Evolutionary conservation across 2,329 filamentous ascomycete genomes (phyloP).

Genomic region (Alternaria panax): DNA sequence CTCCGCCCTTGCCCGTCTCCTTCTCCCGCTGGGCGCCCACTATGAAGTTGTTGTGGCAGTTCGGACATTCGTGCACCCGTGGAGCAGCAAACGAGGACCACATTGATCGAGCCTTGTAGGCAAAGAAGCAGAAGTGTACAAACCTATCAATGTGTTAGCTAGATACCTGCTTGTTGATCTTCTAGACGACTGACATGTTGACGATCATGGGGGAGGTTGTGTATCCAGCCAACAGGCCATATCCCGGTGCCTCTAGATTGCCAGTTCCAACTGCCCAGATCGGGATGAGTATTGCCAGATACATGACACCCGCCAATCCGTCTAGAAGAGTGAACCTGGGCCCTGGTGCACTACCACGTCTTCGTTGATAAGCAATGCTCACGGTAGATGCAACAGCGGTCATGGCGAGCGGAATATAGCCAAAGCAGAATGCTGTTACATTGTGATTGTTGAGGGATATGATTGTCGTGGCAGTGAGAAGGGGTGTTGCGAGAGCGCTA

Average conservation of each 20-base stretch:
- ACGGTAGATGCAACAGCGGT: constrained; percentile 13
- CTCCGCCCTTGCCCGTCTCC: constrained; percentile 10
- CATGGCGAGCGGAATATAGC: constrained; percentile 24
- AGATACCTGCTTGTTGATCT: not conserved
- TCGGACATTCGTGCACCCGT: constrained; percentile 23
- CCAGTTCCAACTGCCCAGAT: constrained; percentile 22
- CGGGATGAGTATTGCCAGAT: constrained; percentile 20
- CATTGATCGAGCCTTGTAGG: constrained; percentile 9
- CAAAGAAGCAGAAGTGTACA: constrained; percentile 19
- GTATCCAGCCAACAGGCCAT: constrained; percentile 24
- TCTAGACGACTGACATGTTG: constrained; percentile 20
- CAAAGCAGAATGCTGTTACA: constrained; percentile 21
- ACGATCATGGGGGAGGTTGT: constrained; percentile 28
- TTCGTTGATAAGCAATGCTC: constrained; percentile 8
- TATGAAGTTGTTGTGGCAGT: constrained; percentile 23
- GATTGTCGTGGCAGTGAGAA: constrained; percentile 22
- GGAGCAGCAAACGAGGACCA: not conserved
- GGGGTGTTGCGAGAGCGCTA: constrained; percentile 16
- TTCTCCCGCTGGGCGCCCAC: not conserved
- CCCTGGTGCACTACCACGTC: constrained; percentile 4
- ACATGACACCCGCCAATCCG: constrained; percentile 5
- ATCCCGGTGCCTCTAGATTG: constrained; percentile 3
- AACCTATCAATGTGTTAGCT: constrained; percentile 12
- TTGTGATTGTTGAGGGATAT: constrained; percentile 2
- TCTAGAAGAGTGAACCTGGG: constrained; percentile 16